Percentiles rank a stretch among this genome's conserved stretches.
Evolutionary conservation across 768 basidiomycete genomes (phyloP).

Genomic region (Pleurotus ostreatus): DNA sequence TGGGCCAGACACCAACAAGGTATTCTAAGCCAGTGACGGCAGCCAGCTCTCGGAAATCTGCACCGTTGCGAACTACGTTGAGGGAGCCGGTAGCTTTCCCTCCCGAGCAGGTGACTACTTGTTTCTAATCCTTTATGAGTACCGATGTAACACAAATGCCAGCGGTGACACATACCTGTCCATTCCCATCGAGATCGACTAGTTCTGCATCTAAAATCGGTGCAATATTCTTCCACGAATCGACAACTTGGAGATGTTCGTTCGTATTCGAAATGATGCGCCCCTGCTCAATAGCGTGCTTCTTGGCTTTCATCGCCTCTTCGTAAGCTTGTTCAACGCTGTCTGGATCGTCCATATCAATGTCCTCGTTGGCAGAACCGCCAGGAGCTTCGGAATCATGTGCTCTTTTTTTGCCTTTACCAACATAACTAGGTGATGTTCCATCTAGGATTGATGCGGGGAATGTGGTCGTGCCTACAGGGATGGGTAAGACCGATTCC

Average conservation of each 20-base stretch:
- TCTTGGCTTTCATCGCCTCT: not conserved
- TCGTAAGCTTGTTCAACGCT: slow-evolving; percentile 9
- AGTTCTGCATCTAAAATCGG: slow-evolving; percentile 81
- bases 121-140: slow-evolving; percentile 40
- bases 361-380: slow-evolving; percentile 25
- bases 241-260: slow-evolving; percentile 55
- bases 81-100: slow-evolving; percentile 73
- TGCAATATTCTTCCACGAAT: slow-evolving; percentile 71
- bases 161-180: slow-evolving; percentile 46
- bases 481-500: slow-evolving; percentile 46
- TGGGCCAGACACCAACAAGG: slow-evolving; percentile 60
- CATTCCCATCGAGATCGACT: slow-evolving; percentile 66
- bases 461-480: slow-evolving; percentile 40
- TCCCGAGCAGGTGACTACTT: slow-evolving; percentile 85
- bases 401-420: slow-evolving; percentile 35
- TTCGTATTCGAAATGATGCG: slow-evolving; percentile 49
- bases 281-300: slow-evolving; percentile 27
- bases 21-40: slow-evolving; percentile 51
- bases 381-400: slow-evolving; percentile 22
- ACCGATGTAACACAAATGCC: not conserved
- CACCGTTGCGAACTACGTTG: slow-evolving; percentile 76
- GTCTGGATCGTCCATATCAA: slow-evolving; percentile 19
- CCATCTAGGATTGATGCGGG: slow-evolving; percentile 27
- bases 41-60: slow-evolving; percentile 69
- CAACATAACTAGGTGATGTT: slow-evolving; percentile 19